These are phyloP conservation scores for Pyricularia grisea DNA, from an alignment of 2,329 filamentous ascomycete species.

Conservation along the genomic window DNA sequence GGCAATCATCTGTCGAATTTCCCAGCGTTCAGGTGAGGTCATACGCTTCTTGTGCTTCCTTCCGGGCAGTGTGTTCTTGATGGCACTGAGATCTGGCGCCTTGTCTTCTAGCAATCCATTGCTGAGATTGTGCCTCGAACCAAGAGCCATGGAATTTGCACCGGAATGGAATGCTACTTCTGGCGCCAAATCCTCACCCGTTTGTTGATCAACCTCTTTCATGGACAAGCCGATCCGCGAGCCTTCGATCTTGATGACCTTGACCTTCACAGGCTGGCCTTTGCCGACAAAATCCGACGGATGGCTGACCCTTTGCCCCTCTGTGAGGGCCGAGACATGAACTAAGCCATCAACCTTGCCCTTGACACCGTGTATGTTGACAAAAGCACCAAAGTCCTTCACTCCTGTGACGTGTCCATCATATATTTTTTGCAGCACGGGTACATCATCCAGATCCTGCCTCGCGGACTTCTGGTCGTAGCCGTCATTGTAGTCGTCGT, in stretches of 20 bases:
- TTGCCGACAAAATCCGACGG: conserved; percentile 77
- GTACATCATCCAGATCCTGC: conserved; percentile 70
- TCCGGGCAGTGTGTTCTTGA: conserved; percentile 39
- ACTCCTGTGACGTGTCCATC: conserved; percentile 82
- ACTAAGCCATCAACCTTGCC: conserved; percentile 90
- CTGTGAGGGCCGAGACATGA: conserved; percentile 81
- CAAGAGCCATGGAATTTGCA: conserved; percentile 78
- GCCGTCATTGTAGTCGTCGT: conserved; percentile 32
- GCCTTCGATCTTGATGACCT: conserved; percentile 79
- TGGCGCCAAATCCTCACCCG: conserved; percentile 74
- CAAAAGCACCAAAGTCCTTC: conserved; percentile 93
- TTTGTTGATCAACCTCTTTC: conserved; percentile 92
- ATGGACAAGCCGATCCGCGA: conserved; percentile 81
- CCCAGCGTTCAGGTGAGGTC: conserved; percentile 96
- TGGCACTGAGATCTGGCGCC: not conserved
- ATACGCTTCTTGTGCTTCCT: conserved; percentile 74
- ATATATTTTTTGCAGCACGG: conserved; percentile 80
- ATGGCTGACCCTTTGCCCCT: conserved; percentile 80
- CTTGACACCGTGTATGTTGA: conserved; percentile 77
- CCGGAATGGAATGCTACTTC: conserved; percentile 74
- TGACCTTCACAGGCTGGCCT: conserved; percentile 83
- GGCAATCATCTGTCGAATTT: conserved; percentile 92
- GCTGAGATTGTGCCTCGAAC: conserved; percentile 21
- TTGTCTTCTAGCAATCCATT: conserved; percentile 1
- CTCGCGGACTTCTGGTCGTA: conserved; percentile 47